phyloP scores from a whole-genome alignment of 176 grass and related monocot species.

The Leersia perrieri region DNA sequence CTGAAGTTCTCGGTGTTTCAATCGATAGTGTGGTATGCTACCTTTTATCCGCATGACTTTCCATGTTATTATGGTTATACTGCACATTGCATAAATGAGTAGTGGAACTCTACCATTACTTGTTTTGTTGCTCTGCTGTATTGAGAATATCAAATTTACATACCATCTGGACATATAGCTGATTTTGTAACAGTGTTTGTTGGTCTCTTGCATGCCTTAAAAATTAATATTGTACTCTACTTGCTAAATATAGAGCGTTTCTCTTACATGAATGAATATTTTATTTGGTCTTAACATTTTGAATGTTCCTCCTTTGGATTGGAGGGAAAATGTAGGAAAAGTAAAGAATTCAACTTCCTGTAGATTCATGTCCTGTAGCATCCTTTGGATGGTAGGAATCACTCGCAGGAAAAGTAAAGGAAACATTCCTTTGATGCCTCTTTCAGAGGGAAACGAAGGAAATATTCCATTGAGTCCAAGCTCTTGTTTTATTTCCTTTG shows the following conservation, averaged over 20 bases:
- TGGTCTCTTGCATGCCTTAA: background rate
- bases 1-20: conserved; percentile 61
- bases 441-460: too few relatives aligned
- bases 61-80: background rate
- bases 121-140: background rate
- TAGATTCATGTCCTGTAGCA: too few relatives aligned
- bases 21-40: conserved; percentile 66
- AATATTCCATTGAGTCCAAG: too few relatives aligned
- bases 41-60: background rate
- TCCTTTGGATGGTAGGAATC: too few relatives aligned
- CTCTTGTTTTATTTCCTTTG: too few relatives aligned
- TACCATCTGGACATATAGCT: background rate
- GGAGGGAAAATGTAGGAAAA: too few relatives aligned
- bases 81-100: background rate
- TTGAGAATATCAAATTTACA: background rate
- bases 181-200: background rate
- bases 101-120: background rate
- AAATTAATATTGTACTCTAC: background rate
- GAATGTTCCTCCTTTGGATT: too few relatives aligned
- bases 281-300: background rate
- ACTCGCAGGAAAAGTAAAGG: too few relatives aligned
- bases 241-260: background rate
- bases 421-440: too few relatives aligned
- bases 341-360: too few relatives aligned
- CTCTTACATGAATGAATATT: background rate